These are phyloP conservation scores for Cichorium intybus DNA, from an alignment of 140 eudicot genomes.

Conservation along the genomic window DNA sequence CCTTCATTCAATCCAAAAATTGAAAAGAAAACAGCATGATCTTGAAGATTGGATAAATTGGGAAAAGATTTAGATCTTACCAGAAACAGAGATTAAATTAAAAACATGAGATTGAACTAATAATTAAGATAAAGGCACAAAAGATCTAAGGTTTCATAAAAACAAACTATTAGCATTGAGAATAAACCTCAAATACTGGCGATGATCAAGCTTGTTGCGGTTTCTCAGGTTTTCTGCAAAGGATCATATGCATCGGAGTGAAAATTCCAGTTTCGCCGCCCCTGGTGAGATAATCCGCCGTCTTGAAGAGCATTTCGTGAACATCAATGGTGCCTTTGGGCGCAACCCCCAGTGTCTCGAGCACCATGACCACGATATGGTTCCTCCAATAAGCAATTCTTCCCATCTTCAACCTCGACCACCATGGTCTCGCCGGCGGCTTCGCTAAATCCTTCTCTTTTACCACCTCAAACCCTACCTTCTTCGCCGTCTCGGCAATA, in stretches of 20 bases:
- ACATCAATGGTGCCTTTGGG: slow-evolving; percentile 72
- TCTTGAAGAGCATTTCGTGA: slow-evolving; percentile 65
- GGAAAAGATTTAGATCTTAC: slow-evolving; percentile 4
- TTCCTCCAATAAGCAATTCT: slow-evolving; percentile 65
- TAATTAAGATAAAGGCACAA: slow-evolving; percentile 14
- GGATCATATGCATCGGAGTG: slow-evolving; percentile 43
- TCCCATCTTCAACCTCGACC: slow-evolving; percentile 71
- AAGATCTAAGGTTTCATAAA: slow-evolving; percentile 13
- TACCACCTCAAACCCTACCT: slow-evolving; percentile 77
- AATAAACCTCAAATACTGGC: slow-evolving; percentile 1
- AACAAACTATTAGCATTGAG: slow-evolving; percentile 13
- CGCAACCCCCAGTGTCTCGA: slow-evolving; percentile 50
- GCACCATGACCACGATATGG: slow-evolving; percentile 51
- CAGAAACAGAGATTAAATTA: slow-evolving; percentile 8
- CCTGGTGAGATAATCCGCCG: slow-evolving; percentile 51
- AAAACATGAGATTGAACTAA: not conserved
- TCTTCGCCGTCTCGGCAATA: slow-evolving; percentile 49
- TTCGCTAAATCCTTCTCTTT: slow-evolving; percentile 63
- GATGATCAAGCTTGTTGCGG: not conserved
- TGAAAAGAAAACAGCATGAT: not conserved
- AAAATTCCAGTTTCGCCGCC: slow-evolving; percentile 77
- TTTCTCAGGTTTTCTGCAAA: slow-evolving; percentile 34
- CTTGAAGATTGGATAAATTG: slow-evolving; percentile 12
- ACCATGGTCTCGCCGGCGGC: slow-evolving; percentile 79
- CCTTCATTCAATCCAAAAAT: not conserved